Conservation (phyloP, 1,284 basidiomycete species). For the Trichosporon ovoides region DNA sequence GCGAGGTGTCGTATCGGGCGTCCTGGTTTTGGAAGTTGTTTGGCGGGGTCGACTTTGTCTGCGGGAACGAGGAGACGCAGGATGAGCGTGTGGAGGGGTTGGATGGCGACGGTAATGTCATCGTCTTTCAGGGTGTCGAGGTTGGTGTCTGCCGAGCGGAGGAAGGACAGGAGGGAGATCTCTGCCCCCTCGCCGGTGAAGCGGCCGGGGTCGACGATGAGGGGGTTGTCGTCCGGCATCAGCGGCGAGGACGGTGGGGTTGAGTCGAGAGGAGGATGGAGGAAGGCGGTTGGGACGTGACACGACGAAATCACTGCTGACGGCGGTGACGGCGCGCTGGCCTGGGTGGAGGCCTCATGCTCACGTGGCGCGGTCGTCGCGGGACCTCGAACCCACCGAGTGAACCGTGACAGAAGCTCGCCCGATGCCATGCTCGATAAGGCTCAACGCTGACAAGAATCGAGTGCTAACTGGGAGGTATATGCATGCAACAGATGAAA, state of each 20-base stretch:
- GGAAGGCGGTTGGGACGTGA: slow-evolving; percentile 5
- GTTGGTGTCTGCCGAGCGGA: slow-evolving; percentile 41
- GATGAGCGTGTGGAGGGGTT: slow-evolving; percentile 38
- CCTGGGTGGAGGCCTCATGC: not conserved
- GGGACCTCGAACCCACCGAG: not conserved
- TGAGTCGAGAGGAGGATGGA: not conserved
- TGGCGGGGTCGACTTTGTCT: slow-evolving; percentile 11
- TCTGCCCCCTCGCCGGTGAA: slow-evolving; percentile 46
- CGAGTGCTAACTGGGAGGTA: too few species aligned
- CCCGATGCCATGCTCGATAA: too few species aligned
- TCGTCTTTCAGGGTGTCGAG: slow-evolving; percentile 32
- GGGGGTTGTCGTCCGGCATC: slow-evolving; percentile 10
- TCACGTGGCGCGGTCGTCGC: slow-evolving; percentile 2
- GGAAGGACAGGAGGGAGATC: slow-evolving; percentile 40
- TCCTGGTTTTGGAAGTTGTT: slow-evolving; percentile 66
- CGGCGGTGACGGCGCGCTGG: too few species aligned
- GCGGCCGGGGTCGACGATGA: slow-evolving; percentile 26
- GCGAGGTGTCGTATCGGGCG: slow-evolving; percentile 75
- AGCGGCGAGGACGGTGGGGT: slow-evolving; percentile 3
- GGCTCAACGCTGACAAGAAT: too few species aligned
- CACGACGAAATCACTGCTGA: not conserved
- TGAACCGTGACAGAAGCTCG: too few species aligned
- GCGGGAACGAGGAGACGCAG: slow-evolving; percentile 36
- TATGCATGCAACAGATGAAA: too few species aligned
- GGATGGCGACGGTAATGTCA: slow-evolving; percentile 15